These are phyloP conservation scores for Meyerozyma sp. DNA, from an alignment of 1,139 yeast genomes.

Conservation along the genomic window DNA sequence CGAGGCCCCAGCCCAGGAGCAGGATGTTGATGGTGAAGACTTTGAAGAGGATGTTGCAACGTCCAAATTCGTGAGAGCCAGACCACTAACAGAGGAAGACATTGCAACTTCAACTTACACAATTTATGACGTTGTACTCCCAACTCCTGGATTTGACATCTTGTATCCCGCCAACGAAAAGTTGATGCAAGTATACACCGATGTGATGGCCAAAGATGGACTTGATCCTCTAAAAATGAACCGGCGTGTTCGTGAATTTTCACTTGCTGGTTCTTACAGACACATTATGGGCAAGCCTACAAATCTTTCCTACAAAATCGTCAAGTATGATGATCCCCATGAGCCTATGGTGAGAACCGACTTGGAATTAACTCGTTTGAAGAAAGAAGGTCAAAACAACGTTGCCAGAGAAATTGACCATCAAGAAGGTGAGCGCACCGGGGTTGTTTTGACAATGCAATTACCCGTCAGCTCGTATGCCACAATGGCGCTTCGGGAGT, in stretches of 20 bases:
- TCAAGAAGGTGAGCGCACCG: slow-evolving; percentile 47
- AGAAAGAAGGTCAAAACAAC: slow-evolving; percentile 32
- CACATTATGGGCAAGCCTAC: slow-evolving; percentile 64
- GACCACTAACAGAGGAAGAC: slow-evolving; percentile 70
- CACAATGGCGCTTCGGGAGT: slow-evolving; percentile 94
- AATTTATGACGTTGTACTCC: slow-evolving; percentile 82
- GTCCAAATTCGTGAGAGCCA: slow-evolving; percentile 54
- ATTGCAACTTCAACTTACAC: slow-evolving; percentile 52
- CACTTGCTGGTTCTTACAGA: slow-evolving; percentile 89
- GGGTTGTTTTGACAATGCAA: slow-evolving; percentile 71
- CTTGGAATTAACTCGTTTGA: slow-evolving; percentile 53
- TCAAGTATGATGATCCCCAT: slow-evolving; percentile 55
- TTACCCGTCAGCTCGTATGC: slow-evolving; percentile 90
- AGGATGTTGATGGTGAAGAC: slow-evolving; percentile 35
- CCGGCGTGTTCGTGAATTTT: slow-evolving; percentile 80
- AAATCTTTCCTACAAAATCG: slow-evolving; percentile 56
- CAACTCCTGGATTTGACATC: slow-evolving; percentile 92
- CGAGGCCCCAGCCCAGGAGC: slow-evolving; percentile 14
- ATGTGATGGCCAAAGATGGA: slow-evolving; percentile 73
- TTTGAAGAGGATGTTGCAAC: slow-evolving; percentile 61
- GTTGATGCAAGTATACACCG: slow-evolving; percentile 59
- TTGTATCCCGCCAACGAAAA: slow-evolving; percentile 68
- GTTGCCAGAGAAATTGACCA: slow-evolving; percentile 31
- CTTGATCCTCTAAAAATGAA: slow-evolving; percentile 83
- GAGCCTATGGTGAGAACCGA: slow-evolving; percentile 81